Conservation (phyloP, 1,284 basidiomycete species). For the Marasmius fiardii region DNA sequence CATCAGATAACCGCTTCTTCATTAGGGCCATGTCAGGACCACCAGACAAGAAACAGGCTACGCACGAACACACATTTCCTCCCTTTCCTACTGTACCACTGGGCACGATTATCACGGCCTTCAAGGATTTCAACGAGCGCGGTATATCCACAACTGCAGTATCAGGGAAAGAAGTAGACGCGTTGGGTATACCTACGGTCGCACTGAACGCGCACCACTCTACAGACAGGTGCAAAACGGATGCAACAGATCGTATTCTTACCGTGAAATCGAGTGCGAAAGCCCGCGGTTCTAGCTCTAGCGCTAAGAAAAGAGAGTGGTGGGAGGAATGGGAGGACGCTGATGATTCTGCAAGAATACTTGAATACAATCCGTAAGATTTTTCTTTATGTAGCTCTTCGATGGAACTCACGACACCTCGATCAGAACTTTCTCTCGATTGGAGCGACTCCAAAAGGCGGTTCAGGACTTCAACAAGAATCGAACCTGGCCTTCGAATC, state of each 20-base stretch:
- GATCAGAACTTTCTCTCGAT: slow-evolving; percentile 34
- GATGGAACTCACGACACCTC: slow-evolving; percentile 24
- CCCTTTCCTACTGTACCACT: background rate
- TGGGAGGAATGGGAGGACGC: slow-evolving; percentile 61
- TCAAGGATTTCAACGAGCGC: background rate
- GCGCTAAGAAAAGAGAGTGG: slow-evolving; percentile 38
- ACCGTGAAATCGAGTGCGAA: background rate
- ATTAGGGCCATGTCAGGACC: background rate
- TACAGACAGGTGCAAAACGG: background rate
- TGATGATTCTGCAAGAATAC: slow-evolving; percentile 37
- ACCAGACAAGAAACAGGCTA: background rate
- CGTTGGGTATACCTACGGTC: background rate
- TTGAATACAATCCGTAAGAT: slow-evolving; percentile 41
- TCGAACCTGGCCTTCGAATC: slow-evolving; percentile 47
- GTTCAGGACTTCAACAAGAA: slow-evolving; percentile 52
- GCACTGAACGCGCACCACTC: background rate
- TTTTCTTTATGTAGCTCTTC: slow-evolving; percentile 4
- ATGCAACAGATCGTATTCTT: background rate
- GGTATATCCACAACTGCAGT: background rate
- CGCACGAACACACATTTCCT: background rate
- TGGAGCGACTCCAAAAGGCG: slow-evolving; percentile 55
- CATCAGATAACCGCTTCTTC: background rate
- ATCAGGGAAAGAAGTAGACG: background rate
- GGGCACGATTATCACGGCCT: background rate
- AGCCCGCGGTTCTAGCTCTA: background rate